Conservation (phyloP, 2,329 filamentous ascomycete genomes). For the Cladosporium sp. region DNA sequence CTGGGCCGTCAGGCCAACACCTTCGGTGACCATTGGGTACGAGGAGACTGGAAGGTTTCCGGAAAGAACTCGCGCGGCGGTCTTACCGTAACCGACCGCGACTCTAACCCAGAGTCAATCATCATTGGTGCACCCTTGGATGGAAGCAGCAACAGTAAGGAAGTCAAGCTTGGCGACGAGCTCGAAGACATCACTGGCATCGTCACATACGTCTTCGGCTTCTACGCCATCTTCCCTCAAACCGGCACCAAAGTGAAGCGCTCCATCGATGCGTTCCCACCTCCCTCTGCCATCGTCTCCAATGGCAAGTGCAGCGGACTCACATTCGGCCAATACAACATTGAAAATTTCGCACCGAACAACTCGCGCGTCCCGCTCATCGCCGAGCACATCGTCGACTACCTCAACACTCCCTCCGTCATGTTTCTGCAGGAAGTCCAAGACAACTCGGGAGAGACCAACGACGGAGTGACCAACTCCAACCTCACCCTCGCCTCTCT, state of each 20-base stretch:
- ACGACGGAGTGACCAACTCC: constrained; percentile 60
- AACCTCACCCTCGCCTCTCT: constrained; percentile 62
- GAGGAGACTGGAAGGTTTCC: constrained; percentile 64
- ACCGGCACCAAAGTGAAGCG: constrained; percentile 55
- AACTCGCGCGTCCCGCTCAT: constrained; percentile 58
- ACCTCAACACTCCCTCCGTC: constrained; percentile 63
- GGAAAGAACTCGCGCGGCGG: constrained; percentile 65
- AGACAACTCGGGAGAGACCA: constrained; percentile 62
- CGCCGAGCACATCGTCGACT: constrained; percentile 65
- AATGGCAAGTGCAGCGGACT: constrained; percentile 60
- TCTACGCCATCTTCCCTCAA: constrained; percentile 67
- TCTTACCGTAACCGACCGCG: constrained; percentile 62
- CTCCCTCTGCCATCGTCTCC: constrained; percentile 55
- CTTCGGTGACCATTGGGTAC: constrained; percentile 57
- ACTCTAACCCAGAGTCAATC: constrained; percentile 70
- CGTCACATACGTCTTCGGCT: constrained; percentile 65
- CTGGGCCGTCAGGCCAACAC: constrained; percentile 47
- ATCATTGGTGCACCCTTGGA: constrained; percentile 66
- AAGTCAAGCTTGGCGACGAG: constrained; percentile 64
- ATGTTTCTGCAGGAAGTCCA: constrained; percentile 72
- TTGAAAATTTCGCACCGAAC: constrained; percentile 62
- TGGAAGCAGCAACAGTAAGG: constrained; percentile 59
- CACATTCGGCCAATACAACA: constrained; percentile 51
- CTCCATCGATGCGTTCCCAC: constrained; percentile 42
- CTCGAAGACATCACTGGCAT: constrained; percentile 69